Evolutionary conservation across 345 rosid species (phyloP).

Genomic region (Noccaea bulbosa): DNA sequence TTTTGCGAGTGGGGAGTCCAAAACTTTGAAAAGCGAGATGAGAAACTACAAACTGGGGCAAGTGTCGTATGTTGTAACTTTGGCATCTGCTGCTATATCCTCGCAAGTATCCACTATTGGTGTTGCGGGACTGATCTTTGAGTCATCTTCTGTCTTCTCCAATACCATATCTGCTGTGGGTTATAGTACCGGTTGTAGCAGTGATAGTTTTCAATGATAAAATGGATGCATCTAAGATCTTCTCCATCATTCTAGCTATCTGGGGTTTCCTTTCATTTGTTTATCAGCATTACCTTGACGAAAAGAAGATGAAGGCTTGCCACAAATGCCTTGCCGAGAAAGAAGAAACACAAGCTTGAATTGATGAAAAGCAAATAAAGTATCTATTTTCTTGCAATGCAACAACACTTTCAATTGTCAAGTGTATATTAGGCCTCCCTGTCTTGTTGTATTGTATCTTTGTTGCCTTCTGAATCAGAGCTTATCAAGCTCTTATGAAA

Average conservation of each 20-base stretch:
- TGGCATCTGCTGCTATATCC: constrained; percentile 45
- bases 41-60: constrained; percentile 49
- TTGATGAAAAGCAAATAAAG: background rate
- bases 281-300: constrained; percentile 65
- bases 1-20: constrained; percentile 65
- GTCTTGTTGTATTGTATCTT: constrained; percentile 21
- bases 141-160: constrained; percentile 39
- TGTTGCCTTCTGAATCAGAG: constrained; percentile 23
- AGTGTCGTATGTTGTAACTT: constrained; percentile 48
- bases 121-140: constrained; percentile 39
- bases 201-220: constrained; percentile 52
- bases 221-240: constrained; percentile 62
- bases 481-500: background rate
- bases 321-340: constrained; percentile 8
- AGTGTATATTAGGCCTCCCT: background rate
- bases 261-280: constrained; percentile 69
- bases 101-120: constrained; percentile 58
- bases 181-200: constrained; percentile 50
- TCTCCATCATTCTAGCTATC: constrained; percentile 57
- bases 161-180: constrained; percentile 42
- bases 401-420: background rate
- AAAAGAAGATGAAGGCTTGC: constrained; percentile 21
- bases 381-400: background rate
- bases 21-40: constrained; percentile 48
- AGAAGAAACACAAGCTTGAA: constrained; percentile 23